Conservation (phyloP, 257 asterid genomes). For the Nicotiana undulata region DNA sequence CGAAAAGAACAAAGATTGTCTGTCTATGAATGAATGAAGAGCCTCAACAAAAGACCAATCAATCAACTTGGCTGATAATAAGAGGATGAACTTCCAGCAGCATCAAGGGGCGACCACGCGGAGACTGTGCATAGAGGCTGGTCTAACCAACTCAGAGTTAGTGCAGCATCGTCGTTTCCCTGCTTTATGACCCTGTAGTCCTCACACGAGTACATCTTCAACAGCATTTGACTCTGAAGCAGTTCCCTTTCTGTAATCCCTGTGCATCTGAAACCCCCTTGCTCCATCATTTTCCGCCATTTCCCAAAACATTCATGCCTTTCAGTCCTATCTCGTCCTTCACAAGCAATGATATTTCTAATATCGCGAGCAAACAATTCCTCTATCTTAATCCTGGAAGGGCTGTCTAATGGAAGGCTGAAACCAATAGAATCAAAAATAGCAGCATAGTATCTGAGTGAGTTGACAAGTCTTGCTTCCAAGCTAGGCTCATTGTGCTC, state of each 20-base stretch:
- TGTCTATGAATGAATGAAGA: slow-evolving; percentile 4
- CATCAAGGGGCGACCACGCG: slow-evolving; percentile 47
- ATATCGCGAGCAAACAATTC: slow-evolving; percentile 71
- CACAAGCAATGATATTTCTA: slow-evolving; percentile 62
- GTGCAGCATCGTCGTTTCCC: slow-evolving; percentile 29
- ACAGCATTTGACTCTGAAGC: slow-evolving; percentile 66
- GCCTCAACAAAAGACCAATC: background rate
- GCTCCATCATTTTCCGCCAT: slow-evolving; percentile 69
- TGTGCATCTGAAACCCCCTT: slow-evolving; percentile 47
- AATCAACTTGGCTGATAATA: slow-evolving; percentile 11
- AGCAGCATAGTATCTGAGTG: slow-evolving; percentile 71
- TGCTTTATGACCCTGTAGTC: slow-evolving; percentile 37
- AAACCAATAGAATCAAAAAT: slow-evolving; percentile 64
- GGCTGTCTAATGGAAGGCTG: slow-evolving; percentile 44
- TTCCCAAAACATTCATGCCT: slow-evolving; percentile 54
- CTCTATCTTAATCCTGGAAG: slow-evolving; percentile 60
- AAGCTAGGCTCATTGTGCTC: slow-evolving; percentile 47
- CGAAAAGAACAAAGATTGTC: slow-evolving; percentile 7
- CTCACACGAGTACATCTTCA: slow-evolving; percentile 58
- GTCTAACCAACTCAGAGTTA: slow-evolving; percentile 64
- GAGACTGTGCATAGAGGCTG: slow-evolving; percentile 76
- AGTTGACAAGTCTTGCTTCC: slow-evolving; percentile 46
- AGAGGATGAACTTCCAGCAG: slow-evolving; percentile 49
- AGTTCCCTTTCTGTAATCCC: slow-evolving; percentile 54
- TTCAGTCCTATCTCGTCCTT: slow-evolving; percentile 72